Base-by-base conservation (phyloP, 129 eudicot species). In the Chrysanthemum seticuspe region DNA sequence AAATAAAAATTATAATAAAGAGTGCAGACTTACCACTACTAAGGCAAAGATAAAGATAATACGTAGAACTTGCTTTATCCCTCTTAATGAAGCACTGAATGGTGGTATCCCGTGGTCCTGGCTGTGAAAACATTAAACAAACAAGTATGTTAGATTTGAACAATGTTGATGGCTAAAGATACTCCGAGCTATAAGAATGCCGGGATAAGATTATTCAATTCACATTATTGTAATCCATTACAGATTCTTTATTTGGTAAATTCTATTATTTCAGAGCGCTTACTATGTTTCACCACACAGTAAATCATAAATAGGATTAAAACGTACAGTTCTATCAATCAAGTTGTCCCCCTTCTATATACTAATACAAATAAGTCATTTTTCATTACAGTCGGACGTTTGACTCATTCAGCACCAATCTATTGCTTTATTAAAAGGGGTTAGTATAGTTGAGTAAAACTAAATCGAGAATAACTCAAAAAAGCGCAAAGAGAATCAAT, bases 51-150 rank as follows among this genome's bases (percentile, higher is more conserved):
- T 83, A 91, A 47, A 91, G 87, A 77, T 83, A 89, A 73, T 91
- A 91, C 0, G 96, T 92, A 23, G 84, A 81, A 66, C 87, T 92
- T 14, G 95, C 80, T 80, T 80, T 92, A 74, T 92, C 88, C 68
- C 98, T 87, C 89, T 89, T 92, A 60, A 92, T 92, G 76, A 87
- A 89, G 79, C 98, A 92, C 77, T 92, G 96, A 57, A 92, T 87
- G 58, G 86, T 78, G 78, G 90, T 92, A 80, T 89, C 96, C 76
- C 92, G 84, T 13, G 84, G 76, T 56, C 98, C 98, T 11, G 98
- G 98, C 98, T 92, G 95, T 74, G 72, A 73, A 67, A 52, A 52
- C 0, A 11, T 12, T 52, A 52, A 4, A n/a, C 14, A n/a, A 52
- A 52, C 16, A 11, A 0, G n/a, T 52, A 52, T 13, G 57, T 52